These are phyloP conservation scores for Venturia pyrina DNA, from an alignment of 2,329 filamentous ascomycete genomes.

Conservation along the genomic window DNA sequence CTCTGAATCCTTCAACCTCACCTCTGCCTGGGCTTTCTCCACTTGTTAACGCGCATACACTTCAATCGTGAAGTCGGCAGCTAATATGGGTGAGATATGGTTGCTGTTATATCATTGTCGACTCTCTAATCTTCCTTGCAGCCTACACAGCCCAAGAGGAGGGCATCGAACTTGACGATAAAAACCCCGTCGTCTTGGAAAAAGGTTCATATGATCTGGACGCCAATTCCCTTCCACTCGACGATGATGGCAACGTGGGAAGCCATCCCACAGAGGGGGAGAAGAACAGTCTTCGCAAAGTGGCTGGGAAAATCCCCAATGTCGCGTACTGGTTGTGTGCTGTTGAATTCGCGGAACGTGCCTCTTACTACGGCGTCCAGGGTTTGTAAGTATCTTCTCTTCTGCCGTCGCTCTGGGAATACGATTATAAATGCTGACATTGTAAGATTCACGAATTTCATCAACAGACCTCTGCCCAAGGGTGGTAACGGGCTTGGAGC, in stretches of 20 bases:
- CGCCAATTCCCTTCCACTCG: background rate
- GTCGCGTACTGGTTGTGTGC: constrained; percentile 47
- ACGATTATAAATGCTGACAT: background rate
- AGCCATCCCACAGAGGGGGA: constrained; percentile 39
- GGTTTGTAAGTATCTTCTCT: background rate
- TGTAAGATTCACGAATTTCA: constrained; percentile 4
- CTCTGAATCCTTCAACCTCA: background rate
- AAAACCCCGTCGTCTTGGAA: background rate
- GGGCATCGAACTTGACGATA: background rate
- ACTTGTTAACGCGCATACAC: background rate
- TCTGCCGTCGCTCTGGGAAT: no score
- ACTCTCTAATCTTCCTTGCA: background rate
- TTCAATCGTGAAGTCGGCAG: background rate
- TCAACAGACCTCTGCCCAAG: constrained; percentile 6
- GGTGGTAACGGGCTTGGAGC: constrained; percentile 12
- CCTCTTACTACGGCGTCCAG: constrained; percentile 48
- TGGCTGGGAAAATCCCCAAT: constrained; percentile 40
- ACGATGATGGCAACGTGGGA: constrained; percentile 7
- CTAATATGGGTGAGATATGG: background rate
- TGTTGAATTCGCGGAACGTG: constrained; percentile 52
- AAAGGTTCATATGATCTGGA: background rate
- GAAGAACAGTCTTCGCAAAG: constrained; percentile 33
- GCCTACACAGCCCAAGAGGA: background rate
- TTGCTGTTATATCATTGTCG: no score
- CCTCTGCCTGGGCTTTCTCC: background rate